Percentiles rank a stretch among this genome's conserved stretches.
Conservation (phyloP, 1,284 basidiomycete genomes). For the Meripilus lineatus region DNA sequence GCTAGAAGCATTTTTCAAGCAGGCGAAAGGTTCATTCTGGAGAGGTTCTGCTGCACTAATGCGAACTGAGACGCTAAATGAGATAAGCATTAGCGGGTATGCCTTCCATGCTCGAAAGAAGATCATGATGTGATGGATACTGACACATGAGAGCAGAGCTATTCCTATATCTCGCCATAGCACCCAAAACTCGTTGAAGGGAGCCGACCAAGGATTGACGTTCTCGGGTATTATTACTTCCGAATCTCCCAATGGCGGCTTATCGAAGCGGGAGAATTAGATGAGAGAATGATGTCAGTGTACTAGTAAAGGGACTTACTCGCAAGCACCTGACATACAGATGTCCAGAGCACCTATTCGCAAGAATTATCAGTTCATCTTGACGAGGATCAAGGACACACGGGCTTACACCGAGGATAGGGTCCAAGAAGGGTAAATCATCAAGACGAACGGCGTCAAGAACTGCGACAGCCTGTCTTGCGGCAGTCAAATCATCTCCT, state of each 20-base stretch:
- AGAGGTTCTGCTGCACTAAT: not conserved
- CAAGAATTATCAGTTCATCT: not conserved
- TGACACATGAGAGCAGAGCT: slow-evolving; percentile 4
- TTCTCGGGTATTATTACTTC: not conserved
- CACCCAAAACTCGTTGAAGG: not conserved
- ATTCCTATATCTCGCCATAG: slow-evolving; percentile 2
- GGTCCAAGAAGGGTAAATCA: slow-evolving; percentile 5
- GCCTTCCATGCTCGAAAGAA: not conserved
- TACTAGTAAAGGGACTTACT: not conserved
- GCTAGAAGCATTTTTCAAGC: not conserved
- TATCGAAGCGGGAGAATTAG: not conserved
- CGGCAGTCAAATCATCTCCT: slow-evolving; percentile 1
- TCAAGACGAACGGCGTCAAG: slow-evolving; percentile 1
- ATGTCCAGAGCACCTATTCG: slow-evolving; percentile 4
- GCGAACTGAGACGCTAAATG: not conserved
- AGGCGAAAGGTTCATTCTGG: not conserved
- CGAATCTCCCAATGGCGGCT: too few relatives aligned
- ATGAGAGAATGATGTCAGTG: not conserved
- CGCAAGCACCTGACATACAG: not conserved
- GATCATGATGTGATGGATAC: not conserved
- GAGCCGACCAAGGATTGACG: not conserved
- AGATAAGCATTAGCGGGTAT: not conserved
- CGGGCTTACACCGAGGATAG: slow-evolving; percentile 6
- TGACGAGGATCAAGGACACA: not conserved
- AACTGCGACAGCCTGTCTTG: not conserved